phyloP scores from a whole-genome alignment of 352 stramenopile species.

The Pythium rhizo-oryzae region DNA sequence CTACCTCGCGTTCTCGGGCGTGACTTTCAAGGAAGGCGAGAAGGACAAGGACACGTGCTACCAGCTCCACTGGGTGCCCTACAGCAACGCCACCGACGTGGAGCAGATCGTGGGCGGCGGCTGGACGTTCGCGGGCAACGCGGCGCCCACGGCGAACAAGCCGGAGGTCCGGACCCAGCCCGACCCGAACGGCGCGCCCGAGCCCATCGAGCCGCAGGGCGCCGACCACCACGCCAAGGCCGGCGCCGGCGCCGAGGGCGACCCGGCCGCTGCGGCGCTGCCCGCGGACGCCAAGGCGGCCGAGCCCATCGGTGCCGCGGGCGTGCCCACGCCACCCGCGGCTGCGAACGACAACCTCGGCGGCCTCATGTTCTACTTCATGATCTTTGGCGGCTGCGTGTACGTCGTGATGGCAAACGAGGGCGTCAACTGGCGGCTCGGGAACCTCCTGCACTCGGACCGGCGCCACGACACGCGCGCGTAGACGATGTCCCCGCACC shows the following conservation, averaged over 20 bases:
- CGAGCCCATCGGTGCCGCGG: not conserved
- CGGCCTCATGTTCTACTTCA: slow-evolving; percentile 22
- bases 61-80: slow-evolving; percentile 49
- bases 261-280: not conserved
- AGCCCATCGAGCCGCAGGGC: slow-evolving; percentile 14
- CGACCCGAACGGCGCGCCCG: slow-evolving; percentile 13
- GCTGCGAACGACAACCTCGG: slow-evolving; percentile 2
- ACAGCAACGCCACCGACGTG: slow-evolving; percentile 30
- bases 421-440: slow-evolving; percentile 15
- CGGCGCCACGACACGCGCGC: slow-evolving; percentile 17
- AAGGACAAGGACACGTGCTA: slow-evolving; percentile 37
- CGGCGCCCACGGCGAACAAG: not conserved
- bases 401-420: slow-evolving; percentile 31
- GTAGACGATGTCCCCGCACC: not conserved
- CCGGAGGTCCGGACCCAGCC: not conserved
- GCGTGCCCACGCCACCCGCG: not conserved
- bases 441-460: slow-evolving; percentile 19
- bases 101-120: slow-evolving; percentile 33
- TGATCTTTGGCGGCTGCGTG: slow-evolving; percentile 26
- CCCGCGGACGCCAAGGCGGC: not conserved
- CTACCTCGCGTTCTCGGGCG: slow-evolving; percentile 40
- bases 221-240: slow-evolving; percentile 25
- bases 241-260: slow-evolving; percentile 19
- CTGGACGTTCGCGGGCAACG: slow-evolving; percentile 21
- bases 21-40: slow-evolving; percentile 26